These are phyloP conservation scores for Dactylellina haptotyla DNA, from an alignment of 2,329 filamentous ascomycete genomes.

Conservation along the genomic window DNA sequence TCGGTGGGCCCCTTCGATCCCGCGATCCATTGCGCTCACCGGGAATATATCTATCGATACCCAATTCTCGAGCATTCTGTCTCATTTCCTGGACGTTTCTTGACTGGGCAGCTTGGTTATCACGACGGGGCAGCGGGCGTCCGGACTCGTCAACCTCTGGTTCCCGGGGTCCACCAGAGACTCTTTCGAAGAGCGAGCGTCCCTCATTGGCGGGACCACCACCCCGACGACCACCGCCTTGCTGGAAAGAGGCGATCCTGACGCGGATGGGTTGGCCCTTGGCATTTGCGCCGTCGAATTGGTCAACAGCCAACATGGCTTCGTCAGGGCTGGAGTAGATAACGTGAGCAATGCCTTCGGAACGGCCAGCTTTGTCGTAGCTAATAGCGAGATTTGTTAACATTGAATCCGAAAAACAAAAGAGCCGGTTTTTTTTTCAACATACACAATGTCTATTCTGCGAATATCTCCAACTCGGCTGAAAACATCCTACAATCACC, in stretches of 20 bases:
- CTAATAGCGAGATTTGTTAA: slow-evolving; percentile 9
- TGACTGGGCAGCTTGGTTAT: no score
- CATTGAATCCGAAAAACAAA: neutral
- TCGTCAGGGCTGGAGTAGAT: slow-evolving; percentile 78
- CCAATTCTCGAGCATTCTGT: slow-evolving; percentile 66
- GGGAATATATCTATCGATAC: slow-evolving; percentile 83
- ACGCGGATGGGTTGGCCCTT: slow-evolving; percentile 71
- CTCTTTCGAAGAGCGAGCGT: slow-evolving; percentile 75
- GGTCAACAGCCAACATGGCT: slow-evolving; percentile 76
- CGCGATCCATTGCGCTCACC: slow-evolving; percentile 64
- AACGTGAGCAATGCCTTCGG: slow-evolving; percentile 83
- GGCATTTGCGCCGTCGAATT: slow-evolving; percentile 90
- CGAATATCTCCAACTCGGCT: slow-evolving; percentile 48
- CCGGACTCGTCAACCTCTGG: slow-evolving; percentile 60
- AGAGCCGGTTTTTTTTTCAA: neutral
- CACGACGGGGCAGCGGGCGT: slow-evolving; percentile 54
- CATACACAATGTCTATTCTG: slow-evolving; percentile 50
- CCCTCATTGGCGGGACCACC: slow-evolving; percentile 67
- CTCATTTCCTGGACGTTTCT: slow-evolving; percentile 55
- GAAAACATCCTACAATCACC: slow-evolving; percentile 40
- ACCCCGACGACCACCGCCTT: slow-evolving; percentile 61
- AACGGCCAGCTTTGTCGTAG: slow-evolving; percentile 89
- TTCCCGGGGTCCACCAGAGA: slow-evolving; percentile 65
- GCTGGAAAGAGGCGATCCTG: slow-evolving; percentile 61
- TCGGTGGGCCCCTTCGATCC: slow-evolving; percentile 55